Evolutionary conservation across 371 early-diverging fungal species (phyloP), one percentile per base, ranked within the genome.

Genomic region (Circinella umbellata): DNA sequence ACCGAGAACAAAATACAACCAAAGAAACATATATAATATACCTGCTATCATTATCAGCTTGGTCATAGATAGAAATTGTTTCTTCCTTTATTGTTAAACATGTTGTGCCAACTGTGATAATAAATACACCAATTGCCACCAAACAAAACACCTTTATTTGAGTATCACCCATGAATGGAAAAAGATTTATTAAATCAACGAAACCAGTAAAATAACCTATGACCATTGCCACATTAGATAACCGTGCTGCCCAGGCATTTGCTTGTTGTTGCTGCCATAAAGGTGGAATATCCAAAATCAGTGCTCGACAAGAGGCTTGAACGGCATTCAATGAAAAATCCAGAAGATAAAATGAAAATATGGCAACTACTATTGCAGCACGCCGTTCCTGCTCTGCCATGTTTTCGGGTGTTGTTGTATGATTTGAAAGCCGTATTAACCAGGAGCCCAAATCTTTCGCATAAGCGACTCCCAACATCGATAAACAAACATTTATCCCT

Each of bases 261-360:
- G 89, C 90, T 8, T 72, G 64, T 35, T 90, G 89, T 68, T 95
- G 95, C 67, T 93, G 91, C 64, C 81, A 76, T 1, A 88, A 72
- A 8, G 90, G 91, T 13, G 88, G 86, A 15, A 88, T 86, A 73
- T 95, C 95, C 18, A 95, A 81, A 61, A 93, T 90, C 39, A 95
- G 71, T 4, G 93, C 90, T 14, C 95, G 89, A 61, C 89, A 89
- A 36, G 85, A 79, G 4, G 92, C 91, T 68, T 90, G 90, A 1
- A 80, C 86, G 1, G 91, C 91, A 72, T 95, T 95, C 64, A 95
- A 80, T 0, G 93, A 86, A 69, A 95, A 94, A 71, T 95, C 95
- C 5, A 95, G 77, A 35, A 81, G 75, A 67, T 92, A 93, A 73
- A 94, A 94, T 1, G 88, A 86, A 0, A 82, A 15, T 1, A 94